Percentiles rank a stretch among this genome's conserved stretches.
Evolutionary conservation across 2,329 filamentous ascomycete genomes (phyloP).

Genomic region (Ophiosphaerella herpotricha): DNA sequence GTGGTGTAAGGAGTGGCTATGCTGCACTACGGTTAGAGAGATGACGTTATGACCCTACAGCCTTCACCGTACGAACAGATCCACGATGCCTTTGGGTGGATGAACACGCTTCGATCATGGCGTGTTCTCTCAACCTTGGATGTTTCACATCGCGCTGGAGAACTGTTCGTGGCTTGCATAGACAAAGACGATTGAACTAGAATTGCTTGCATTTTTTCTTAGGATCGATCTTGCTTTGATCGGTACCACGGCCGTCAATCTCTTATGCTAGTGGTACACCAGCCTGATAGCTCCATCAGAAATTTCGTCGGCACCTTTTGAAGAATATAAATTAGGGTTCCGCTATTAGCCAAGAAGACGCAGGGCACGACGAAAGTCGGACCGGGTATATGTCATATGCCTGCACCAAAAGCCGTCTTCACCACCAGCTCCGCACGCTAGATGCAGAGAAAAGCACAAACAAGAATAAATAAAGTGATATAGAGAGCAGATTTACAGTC

Average conservation of each 20-base stretch:
- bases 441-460: constrained; percentile 16
- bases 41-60: neutral
- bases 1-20: constrained; percentile 2
- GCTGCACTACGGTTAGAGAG: neutral
- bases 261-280: neutral
- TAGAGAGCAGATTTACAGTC: constrained; percentile 15
- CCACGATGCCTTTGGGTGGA: neutral
- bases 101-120: neutral
- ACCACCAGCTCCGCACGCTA: constrained; percentile 16
- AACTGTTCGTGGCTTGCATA: too few relatives aligned
- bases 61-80: neutral
- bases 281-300: neutral
- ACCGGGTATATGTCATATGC: constrained; percentile 23
- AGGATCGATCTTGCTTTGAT: too few relatives aligned
- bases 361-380: constrained; percentile 11
- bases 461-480: constrained; percentile 5
- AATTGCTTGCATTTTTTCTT: too few relatives aligned
- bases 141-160: too few relatives aligned
- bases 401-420: constrained; percentile 18
- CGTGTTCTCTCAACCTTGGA: too few relatives aligned
- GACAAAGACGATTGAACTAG: too few relatives aligned
- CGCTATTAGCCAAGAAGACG: constrained; percentile 1
- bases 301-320: neutral
- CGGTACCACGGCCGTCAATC: neutral
- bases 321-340: constrained; percentile 14